Conservation (phyloP, 2,329 filamentous ascomycete genomes). For the Alternaria postmessia region DNA sequence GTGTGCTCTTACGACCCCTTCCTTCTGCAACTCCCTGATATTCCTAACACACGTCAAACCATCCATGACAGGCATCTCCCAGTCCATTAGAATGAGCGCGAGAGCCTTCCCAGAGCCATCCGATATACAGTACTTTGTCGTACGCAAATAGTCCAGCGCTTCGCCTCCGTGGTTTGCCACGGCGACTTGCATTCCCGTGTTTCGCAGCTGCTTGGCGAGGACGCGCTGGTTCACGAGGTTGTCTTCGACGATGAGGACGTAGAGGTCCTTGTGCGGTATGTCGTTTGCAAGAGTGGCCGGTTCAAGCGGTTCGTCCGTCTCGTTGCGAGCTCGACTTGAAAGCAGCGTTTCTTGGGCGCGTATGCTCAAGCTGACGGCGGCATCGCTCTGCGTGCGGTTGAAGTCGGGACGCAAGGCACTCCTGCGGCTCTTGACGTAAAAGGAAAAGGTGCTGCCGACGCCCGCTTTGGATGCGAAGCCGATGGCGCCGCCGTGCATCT, state of each 20-base stretch:
- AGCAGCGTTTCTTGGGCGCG: slow-evolving; percentile 19
- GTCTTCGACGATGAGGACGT: slow-evolving; percentile 49
- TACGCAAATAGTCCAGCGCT: slow-evolving; percentile 46
- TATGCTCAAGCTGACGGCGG: slow-evolving; percentile 17
- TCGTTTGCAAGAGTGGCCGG: not conserved
- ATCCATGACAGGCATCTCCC: slow-evolving; percentile 49
- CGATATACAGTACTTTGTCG: slow-evolving; percentile 31
- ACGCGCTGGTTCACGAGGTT: slow-evolving; percentile 54
- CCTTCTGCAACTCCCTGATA: slow-evolving; percentile 37
- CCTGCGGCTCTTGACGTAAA: slow-evolving; percentile 41
- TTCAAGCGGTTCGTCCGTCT: not conserved
- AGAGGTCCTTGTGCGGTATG: slow-evolving; percentile 18
- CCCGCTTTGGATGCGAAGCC: slow-evolving; percentile 34
- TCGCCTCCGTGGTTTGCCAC: slow-evolving; percentile 52
- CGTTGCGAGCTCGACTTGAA: slow-evolving; percentile 15
- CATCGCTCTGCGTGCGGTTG: slow-evolving; percentile 15
- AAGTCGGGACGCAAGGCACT: slow-evolving; percentile 4
- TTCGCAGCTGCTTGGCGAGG: slow-evolving; percentile 50
- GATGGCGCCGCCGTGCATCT: slow-evolving; percentile 44
- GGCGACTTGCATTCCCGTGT: slow-evolving; percentile 46
- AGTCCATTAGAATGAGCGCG: slow-evolving; percentile 42
- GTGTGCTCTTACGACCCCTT: slow-evolving; percentile 30
- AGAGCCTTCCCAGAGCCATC: slow-evolving; percentile 22
- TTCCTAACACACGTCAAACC: slow-evolving; percentile 35
- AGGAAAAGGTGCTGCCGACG: slow-evolving; percentile 43